These are phyloP conservation scores for Chrysoporthe puriensis DNA, from an alignment of 2,329 filamentous ascomycete species.

Conservation along the genomic window DNA sequence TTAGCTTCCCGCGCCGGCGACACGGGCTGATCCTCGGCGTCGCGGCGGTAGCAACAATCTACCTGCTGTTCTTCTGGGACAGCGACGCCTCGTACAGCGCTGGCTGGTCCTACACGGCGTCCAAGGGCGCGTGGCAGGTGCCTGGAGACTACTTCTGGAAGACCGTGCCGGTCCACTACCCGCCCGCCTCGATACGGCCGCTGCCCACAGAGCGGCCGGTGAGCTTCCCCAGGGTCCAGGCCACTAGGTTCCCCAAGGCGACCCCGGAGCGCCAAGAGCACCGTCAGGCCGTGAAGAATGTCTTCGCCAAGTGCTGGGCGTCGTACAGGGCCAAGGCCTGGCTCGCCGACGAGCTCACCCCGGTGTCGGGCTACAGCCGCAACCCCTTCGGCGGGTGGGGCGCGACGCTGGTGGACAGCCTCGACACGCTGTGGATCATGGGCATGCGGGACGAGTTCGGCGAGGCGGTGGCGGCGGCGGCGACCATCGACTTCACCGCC, in stretches of 20 bases:
- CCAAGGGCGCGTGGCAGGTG: slow-evolving; percentile 11
- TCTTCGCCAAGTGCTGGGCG: slow-evolving; percentile 22
- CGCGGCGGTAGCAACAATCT: background rate
- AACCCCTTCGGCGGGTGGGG: slow-evolving; percentile 29
- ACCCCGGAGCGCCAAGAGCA: slow-evolving; percentile 13
- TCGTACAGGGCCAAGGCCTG: slow-evolving; percentile 25
- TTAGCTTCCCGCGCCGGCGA: slow-evolving; percentile 7
- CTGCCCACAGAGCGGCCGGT: slow-evolving; percentile 17
- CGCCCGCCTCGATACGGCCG: slow-evolving; percentile 9
- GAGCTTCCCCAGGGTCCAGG: slow-evolving; percentile 21
- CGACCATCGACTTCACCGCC: slow-evolving; percentile 23
- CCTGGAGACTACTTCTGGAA: slow-evolving; percentile 28
- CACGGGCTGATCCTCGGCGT: slow-evolving; percentile 15
- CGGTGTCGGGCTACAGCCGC: slow-evolving; percentile 11
- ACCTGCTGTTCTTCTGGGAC: slow-evolving; percentile 5
- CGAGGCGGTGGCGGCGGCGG: slow-evolving; percentile 19
- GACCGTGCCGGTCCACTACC: slow-evolving; percentile 19
- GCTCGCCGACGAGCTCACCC: slow-evolving; percentile 22
- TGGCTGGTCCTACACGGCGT: slow-evolving; percentile 1
- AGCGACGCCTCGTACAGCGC: background rate
- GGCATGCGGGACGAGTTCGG: slow-evolving; percentile 23
- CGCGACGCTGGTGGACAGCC: slow-evolving; percentile 27
- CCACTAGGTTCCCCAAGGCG: slow-evolving; percentile 16
- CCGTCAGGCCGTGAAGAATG: slow-evolving; percentile 24
- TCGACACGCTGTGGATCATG: slow-evolving; percentile 30